Conservation (phyloP, 805 yeast genomes). For the Yarrowia sp. region DNA sequence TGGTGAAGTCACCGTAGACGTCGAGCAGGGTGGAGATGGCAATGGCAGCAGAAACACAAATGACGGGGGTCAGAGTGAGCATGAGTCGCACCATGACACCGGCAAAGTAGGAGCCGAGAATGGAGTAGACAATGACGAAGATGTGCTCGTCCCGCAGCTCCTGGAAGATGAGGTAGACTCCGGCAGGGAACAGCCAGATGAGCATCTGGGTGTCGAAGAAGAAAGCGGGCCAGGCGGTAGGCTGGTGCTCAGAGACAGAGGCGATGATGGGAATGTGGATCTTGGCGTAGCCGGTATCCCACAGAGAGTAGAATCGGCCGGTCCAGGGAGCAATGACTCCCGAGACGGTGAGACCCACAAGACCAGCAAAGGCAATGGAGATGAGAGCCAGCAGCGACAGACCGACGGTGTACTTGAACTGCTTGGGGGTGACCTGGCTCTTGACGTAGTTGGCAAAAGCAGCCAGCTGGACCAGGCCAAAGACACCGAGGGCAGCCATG, state of each 20-base stretch:
- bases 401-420: slow-evolving; percentile 54
- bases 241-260: slow-evolving; percentile 98
- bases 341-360: slow-evolving; percentile 76
- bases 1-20: slow-evolving; percentile 62
- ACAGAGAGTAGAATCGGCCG: slow-evolving; percentile 95
- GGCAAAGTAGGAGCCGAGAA: slow-evolving; percentile 94
- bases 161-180: slow-evolving; percentile 84
- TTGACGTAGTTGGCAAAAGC: slow-evolving; percentile 81
- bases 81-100: slow-evolving; percentile 99
- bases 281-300: slow-evolving; percentile 98
- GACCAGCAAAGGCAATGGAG: slow-evolving; percentile 63
- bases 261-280: slow-evolving; percentile 98
- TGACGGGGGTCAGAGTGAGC: slow-evolving; percentile 93
- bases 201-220: slow-evolving; percentile 90
- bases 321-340: slow-evolving; percentile 99
- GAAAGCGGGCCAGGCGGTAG: slow-evolving; percentile 99
- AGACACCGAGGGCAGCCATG: slow-evolving; percentile 97
- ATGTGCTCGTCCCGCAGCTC: slow-evolving; percentile 90
- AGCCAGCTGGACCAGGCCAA: slow-evolving; percentile 89
- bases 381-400: slow-evolving; percentile 59
- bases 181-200: slow-evolving; percentile 98
- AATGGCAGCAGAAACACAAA: slow-evolving; percentile 89
- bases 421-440: slow-evolving; percentile 64
- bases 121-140: slow-evolving; percentile 85
- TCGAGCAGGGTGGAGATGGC: slow-evolving; percentile 83